Percentiles rank a stretch among this genome's conserved stretches.
Conservation (phyloP, 768 basidiomycete genomes). For the Russula dissimulans region DNA sequence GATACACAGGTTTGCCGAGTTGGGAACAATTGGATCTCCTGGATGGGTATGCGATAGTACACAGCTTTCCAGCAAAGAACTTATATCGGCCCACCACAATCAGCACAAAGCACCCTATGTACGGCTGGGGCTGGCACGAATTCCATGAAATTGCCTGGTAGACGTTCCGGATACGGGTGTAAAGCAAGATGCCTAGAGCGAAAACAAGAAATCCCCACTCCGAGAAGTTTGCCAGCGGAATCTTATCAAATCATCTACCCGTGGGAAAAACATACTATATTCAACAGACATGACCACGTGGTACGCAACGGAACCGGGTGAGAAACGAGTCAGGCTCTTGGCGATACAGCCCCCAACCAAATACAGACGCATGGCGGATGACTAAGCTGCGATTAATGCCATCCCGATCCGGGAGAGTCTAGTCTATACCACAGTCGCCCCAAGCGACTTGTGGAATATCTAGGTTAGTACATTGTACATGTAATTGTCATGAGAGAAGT, state of each 20-base stretch:
- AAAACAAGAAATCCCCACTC: not conserved
- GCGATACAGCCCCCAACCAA: not conserved
- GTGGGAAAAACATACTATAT: constrained; percentile 6
- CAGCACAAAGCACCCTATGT: constrained; percentile 80
- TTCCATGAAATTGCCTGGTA: constrained; percentile 45
- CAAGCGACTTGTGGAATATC: not conserved
- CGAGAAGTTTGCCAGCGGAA: not conserved
- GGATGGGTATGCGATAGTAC: constrained; percentile 8
- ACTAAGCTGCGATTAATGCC: not conserved
- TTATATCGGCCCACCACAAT: constrained; percentile 53
- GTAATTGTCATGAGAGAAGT: not conserved
- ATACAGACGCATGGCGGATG: not conserved
- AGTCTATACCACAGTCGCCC: constrained; percentile 6
- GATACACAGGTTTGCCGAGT: constrained; percentile 89
- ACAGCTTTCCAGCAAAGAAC: not conserved
- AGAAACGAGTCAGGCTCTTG: not conserved
- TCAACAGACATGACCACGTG: not conserved
- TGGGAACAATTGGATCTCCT: constrained; percentile 84
- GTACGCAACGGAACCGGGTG: not conserved
- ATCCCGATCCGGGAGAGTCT: constrained; percentile 2
- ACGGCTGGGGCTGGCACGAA: constrained; percentile 66
- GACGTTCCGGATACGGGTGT: not conserved
- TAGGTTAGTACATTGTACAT: constrained; percentile 11
- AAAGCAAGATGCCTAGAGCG: not conserved
- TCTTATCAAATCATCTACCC: not conserved